These are phyloP conservation scores for Tetrapyrgos nigripes DNA, from an alignment of 1,284 basidiomycete genomes.

Conservation along the genomic window DNA sequence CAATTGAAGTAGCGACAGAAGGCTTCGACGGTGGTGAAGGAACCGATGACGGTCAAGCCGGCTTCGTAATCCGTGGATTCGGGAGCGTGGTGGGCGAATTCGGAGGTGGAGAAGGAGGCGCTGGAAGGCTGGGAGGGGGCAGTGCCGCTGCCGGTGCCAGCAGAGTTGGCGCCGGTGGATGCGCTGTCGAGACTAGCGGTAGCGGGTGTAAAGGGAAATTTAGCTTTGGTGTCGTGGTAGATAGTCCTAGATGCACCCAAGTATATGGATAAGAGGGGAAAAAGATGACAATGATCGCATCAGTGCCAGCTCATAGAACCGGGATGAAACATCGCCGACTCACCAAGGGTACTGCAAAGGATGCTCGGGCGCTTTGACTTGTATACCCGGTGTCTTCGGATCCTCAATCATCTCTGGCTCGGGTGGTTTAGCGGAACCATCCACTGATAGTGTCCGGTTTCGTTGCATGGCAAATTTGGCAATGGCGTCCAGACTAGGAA, in stretches of 20 bases:
- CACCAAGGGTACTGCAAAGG: slow-evolving; percentile 86
- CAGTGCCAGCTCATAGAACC: too few species aligned
- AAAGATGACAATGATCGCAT: too few species aligned
- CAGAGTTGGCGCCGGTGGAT: slow-evolving; percentile 38
- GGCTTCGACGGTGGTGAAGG: slow-evolving; percentile 86
- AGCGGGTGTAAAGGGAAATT: slow-evolving; percentile 59
- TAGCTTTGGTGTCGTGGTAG: slow-evolving; percentile 87
- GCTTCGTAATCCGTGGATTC: slow-evolving; percentile 80
- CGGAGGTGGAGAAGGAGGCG: slow-evolving; percentile 29
- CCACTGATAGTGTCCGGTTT: slow-evolving; percentile 70
- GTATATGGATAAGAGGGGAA: background rate
- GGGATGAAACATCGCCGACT: too few species aligned
- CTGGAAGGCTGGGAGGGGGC: slow-evolving; percentile 33
- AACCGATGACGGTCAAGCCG: slow-evolving; percentile 78
- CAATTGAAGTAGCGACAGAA: slow-evolving; percentile 97
- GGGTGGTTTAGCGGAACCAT: slow-evolving; percentile 74
- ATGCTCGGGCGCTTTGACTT: slow-evolving; percentile 79
- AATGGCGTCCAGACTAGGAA: slow-evolving; percentile 82
- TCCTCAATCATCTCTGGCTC: slow-evolving; percentile 78
- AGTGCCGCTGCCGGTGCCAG: slow-evolving; percentile 28
- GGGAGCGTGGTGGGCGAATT: slow-evolving; percentile 35
- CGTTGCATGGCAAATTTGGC: slow-evolving; percentile 63
- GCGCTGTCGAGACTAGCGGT: slow-evolving; percentile 36
- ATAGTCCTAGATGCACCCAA: slow-evolving; percentile 67
- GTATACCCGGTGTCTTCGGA: slow-evolving; percentile 78